Evolutionary conservation across 2,329 filamentous ascomycete genomes (phyloP), one percentile per base, ranked within the genome.

Genomic region (Rasamsonia emersonii): DNA sequence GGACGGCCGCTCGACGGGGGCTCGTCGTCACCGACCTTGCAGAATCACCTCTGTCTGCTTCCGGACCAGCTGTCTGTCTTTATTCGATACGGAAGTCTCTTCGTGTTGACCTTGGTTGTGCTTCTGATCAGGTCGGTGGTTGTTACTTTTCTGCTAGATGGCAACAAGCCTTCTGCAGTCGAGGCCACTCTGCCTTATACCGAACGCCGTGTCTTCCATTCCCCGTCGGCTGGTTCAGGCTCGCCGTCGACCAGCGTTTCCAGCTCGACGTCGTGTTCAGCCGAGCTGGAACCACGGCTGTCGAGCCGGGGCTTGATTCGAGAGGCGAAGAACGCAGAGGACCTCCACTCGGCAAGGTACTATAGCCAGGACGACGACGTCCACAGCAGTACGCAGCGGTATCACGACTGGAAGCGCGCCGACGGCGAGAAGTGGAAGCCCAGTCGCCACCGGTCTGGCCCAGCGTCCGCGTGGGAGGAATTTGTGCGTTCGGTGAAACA

Each of bases 21-120:
- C 4, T 38, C 42, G 2, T 39, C 49, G 0, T 44, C 42, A 2
- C 40, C 52, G 1, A 95, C 89, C 0, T 61, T 94, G 3, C 85
- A 96, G 59, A 91, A 84, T 1, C 84, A 93, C 42, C 73, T 96
- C 2, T 98, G 91, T 53, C 72, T 98, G 2, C 69, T 96, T 6
- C 91, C 91, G 0, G 86, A 89, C 55, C 86, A 95, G 56, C 67
- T 95, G 8, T 73, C 73, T 30, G 88, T 86, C 5, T 93, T 89
- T 58, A 76, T 91, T 39, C 73, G 75, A 35, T 98, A 98, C 52
- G 75, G 68, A 19, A 63, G 71, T 17, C 66, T 91, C 10, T 64
- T 80, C 1, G 67, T 53, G 6, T 36, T 75, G 23, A 77, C 72
- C 1, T 33, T 77, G 0, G 10, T 63, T 11, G 34, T 67, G 4